Conservation (phyloP, 1,284 basidiomycete genomes). For the Coriolopsis trogii region DNA sequence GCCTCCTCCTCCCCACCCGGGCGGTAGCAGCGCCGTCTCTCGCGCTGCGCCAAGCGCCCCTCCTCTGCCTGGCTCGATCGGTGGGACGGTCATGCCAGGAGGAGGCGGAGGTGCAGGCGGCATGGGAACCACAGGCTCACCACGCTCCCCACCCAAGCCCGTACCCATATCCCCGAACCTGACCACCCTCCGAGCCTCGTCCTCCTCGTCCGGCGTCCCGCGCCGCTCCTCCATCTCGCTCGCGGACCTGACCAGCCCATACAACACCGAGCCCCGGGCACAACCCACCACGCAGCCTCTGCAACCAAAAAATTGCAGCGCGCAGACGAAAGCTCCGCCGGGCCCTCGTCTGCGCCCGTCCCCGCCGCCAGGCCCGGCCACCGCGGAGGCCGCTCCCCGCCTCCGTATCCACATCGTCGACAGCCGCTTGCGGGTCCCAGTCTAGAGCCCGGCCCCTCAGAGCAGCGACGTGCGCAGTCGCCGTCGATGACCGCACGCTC, state of each 20-base stretch:
- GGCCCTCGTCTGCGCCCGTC: slow-evolving; percentile 54
- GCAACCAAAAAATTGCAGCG: slow-evolving; percentile 52
- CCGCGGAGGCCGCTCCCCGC: slow-evolving; percentile 22
- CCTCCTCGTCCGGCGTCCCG: slow-evolving; percentile 2
- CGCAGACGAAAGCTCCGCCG: slow-evolving; percentile 53
- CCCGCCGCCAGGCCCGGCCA: slow-evolving; percentile 36
- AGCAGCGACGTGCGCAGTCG: slow-evolving; percentile 1
- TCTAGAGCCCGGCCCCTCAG: slow-evolving; percentile 11
- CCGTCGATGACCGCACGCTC: neutral
- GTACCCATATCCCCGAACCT: slow-evolving; percentile 11
- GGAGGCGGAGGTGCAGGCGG: no score
- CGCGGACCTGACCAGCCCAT: slow-evolving; percentile 36
- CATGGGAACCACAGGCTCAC: neutral
- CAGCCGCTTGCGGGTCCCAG: slow-evolving; percentile 23
- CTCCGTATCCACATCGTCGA: slow-evolving; percentile 29
- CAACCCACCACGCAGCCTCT: neutral
- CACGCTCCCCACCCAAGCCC: slow-evolving; percentile 7
- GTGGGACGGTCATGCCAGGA: no score
- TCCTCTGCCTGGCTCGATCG: slow-evolving; percentile 11
- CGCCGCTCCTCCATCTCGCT: slow-evolving; percentile 38
- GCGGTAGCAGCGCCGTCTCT: slow-evolving; percentile 8
- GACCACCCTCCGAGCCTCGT: slow-evolving; percentile 25
- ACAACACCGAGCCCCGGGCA: slow-evolving; percentile 23
- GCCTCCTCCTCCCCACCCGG: slow-evolving; percentile 16
- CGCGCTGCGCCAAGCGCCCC: slow-evolving; percentile 13